These are phyloP conservation scores for Selaginella moellendorffii DNA, from an alignment of 75 land plant species.

Conservation along the genomic window DNA sequence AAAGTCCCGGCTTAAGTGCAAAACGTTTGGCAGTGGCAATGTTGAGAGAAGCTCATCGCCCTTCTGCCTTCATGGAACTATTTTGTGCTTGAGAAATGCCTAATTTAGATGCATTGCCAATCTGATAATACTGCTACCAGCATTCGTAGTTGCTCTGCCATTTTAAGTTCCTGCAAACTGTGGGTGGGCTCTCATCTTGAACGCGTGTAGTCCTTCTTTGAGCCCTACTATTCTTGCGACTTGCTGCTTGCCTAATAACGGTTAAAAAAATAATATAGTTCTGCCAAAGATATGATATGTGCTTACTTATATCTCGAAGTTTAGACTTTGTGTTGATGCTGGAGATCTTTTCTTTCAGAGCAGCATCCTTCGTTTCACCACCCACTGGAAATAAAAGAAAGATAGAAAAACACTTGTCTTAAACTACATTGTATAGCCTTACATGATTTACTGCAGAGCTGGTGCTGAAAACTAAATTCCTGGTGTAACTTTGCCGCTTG, in stretches of 20 bases:
- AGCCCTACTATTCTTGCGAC: neutral
- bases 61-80: no score
- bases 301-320: slow-evolving; percentile 10
- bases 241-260: neutral
- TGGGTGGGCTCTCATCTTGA: neutral
- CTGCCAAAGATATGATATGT: neutral
- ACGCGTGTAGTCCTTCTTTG: neutral
- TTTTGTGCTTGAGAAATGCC: no score
- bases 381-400: slow-evolving; percentile 22
- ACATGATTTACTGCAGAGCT: slow-evolving; percentile 19
- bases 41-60: no score
- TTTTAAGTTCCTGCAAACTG: neutral
- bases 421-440: neutral
- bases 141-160: no score
- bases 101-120: no score
- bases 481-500: slow-evolving; percentile 9
- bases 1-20: no score
- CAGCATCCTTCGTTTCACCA: slow-evolving; percentile 16
- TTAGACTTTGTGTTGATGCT: slow-evolving; percentile 3
- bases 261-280: neutral
- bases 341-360: slow-evolving; percentile 11
- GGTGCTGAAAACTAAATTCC: slow-evolving; percentile 12
- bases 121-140: no score
- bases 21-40: no score
- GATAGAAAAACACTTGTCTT: neutral